Evolutionary conservation across 2,329 filamentous ascomycete species (phyloP).

Genomic region (Boeremia lycopersici): DNA sequence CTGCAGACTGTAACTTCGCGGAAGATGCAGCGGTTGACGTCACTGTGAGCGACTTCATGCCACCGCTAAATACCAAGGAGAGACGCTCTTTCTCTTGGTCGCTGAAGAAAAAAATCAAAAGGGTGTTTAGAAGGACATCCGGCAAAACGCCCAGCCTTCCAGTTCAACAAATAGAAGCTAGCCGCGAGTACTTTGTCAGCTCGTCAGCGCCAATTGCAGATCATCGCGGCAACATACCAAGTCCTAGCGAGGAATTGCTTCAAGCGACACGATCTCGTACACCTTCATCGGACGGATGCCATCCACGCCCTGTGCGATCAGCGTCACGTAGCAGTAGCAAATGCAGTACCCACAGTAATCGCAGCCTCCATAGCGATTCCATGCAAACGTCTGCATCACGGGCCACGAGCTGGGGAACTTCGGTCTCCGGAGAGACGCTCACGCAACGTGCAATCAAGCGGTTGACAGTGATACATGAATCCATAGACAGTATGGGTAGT

Average conservation of each 20-base stretch:
- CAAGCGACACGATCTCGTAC: conserved; percentile 44
- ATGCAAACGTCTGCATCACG: conserved; percentile 58
- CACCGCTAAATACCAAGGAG: conserved; percentile 55
- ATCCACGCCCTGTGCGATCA: conserved; percentile 19
- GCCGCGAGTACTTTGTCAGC: conserved; percentile 43
- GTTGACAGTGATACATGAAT: conserved; percentile 69
- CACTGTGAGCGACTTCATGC: conserved; percentile 29
- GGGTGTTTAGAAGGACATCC: conserved; percentile 57
- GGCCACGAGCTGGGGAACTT: conserved; percentile 75
- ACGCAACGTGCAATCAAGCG: conserved; percentile 61
- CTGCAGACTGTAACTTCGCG: conserved; percentile 22
- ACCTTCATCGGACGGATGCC: conserved; percentile 27
- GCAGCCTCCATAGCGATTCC: conserved; percentile 40
- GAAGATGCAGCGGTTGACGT: conserved; percentile 18
- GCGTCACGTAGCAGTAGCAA: conserved; percentile 32
- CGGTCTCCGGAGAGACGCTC: conserved; percentile 62
- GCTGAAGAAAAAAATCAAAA: conserved; percentile 66
- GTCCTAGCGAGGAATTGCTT: conserved; percentile 54
- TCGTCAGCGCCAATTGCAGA: conserved; percentile 21
- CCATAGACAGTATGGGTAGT: conserved; percentile 44
- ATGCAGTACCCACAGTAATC: conserved; percentile 31
- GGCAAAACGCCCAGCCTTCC: conserved; percentile 48
- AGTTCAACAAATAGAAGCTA: conserved; percentile 60
- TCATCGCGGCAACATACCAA: conserved; percentile 43
- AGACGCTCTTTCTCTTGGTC: conserved; percentile 67